Percentiles rank a stretch among this genome's conserved stretches.
Conservation (phyloP, 345 rosid genomes). For the Citrus reticulata region DNA sequence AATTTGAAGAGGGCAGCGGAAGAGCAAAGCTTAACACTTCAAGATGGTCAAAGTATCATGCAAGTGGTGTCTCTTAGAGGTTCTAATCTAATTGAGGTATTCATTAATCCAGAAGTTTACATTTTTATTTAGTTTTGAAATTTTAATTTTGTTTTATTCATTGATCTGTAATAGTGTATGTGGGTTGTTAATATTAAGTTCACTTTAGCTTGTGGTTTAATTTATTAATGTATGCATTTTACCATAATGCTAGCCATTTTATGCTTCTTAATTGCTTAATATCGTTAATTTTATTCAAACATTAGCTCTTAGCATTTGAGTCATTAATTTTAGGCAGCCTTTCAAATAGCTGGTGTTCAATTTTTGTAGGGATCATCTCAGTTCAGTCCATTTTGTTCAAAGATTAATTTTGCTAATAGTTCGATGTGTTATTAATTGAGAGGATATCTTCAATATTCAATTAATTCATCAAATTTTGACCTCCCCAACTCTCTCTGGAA, state of each 20-base stretch:
- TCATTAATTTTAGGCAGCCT: not conserved
- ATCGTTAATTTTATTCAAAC: not conserved
- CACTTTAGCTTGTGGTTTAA: not conserved
- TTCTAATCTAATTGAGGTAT: conserved; percentile 85
- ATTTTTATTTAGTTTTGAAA: not conserved
- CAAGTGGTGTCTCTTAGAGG: conserved; percentile 86
- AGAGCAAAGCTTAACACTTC: conserved; percentile 48
- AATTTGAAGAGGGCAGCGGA: conserved; percentile 72
- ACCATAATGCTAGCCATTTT: not conserved
- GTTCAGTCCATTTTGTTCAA: no score
- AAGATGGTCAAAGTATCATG: conserved; percentile 65
- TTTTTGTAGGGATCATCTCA: no score
- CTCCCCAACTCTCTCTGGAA: no score
- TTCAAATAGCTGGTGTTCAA: no score
- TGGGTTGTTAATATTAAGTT: not conserved
- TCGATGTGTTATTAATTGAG: no score
- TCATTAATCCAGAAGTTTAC: not conserved
- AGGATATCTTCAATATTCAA: no score
- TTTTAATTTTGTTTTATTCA: not conserved
- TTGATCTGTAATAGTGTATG: not conserved
- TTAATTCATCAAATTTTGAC: no score
- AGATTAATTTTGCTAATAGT: no score
- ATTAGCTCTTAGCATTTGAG: not conserved
- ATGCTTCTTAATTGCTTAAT: not conserved
- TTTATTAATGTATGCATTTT: not conserved